A percentile compares a stretch with the other conserved stretches of the same genome.
These are phyloP conservation scores for Musa beccarii DNA, from an alignment of 176 grass and related monocot genomes.

Conservation along the genomic window DNA sequence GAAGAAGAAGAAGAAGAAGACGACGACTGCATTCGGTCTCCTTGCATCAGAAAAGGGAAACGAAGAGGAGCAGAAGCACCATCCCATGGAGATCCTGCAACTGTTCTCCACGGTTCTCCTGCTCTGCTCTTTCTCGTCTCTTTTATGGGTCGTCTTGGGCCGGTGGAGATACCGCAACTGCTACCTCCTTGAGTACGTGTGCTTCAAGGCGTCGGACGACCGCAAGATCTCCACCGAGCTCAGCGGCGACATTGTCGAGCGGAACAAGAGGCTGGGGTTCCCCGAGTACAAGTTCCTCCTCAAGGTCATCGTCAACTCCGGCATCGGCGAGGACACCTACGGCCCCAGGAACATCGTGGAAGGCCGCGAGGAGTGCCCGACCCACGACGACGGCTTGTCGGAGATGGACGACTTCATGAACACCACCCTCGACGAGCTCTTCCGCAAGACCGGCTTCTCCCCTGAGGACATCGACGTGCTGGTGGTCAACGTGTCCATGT, in stretches of 20 bases:
- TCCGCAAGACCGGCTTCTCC: slow-evolving; percentile 27
- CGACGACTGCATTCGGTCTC: slow-evolving; percentile 9
- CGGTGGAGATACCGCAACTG: slow-evolving; percentile 35
- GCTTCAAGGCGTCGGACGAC: slow-evolving; percentile 79
- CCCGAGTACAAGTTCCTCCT: slow-evolving; percentile 97
- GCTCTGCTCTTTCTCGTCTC: slow-evolving; percentile 23
- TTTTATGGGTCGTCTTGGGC: slow-evolving; percentile 28
- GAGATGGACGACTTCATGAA: slow-evolving; percentile 95
- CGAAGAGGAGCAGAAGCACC: slow-evolving; percentile 1
- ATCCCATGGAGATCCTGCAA: slow-evolving; percentile 36
- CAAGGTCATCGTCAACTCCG: slow-evolving; percentile 91
- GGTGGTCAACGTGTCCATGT: slow-evolving; percentile 92
- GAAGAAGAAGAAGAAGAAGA: not conserved
- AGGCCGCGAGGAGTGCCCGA: slow-evolving; percentile 40
- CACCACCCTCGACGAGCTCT: slow-evolving; percentile 65
- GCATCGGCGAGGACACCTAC: slow-evolving; percentile 90
- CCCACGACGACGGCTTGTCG: slow-evolving; percentile 45
- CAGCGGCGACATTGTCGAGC: slow-evolving; percentile 74
- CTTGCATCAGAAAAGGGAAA: not conserved
- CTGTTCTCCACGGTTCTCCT: slow-evolving; percentile 40
- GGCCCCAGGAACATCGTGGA: slow-evolving; percentile 83
- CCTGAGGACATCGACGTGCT: slow-evolving; percentile 53
- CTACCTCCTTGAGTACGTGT: slow-evolving; percentile 84
- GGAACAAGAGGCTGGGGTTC: slow-evolving; percentile 65
- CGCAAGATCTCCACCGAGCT: slow-evolving; percentile 83